Conservation (phyloP, 805 yeast genomes). For the Wickerhamiella vanderwaltii region DNA sequence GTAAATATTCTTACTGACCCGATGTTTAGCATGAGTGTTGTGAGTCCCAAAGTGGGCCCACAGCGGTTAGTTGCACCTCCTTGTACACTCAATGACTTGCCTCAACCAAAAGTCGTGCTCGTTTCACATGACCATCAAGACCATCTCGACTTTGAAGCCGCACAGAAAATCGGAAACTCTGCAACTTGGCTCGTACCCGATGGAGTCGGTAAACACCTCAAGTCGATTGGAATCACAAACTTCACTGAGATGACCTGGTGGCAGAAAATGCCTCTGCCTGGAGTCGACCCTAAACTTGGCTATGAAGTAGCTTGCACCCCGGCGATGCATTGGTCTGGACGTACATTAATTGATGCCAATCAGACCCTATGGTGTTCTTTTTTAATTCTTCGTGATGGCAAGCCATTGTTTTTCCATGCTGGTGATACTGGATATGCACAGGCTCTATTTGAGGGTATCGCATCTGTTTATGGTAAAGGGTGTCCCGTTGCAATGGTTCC, state of each 20-base stretch:
- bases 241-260: constrained; percentile 86
- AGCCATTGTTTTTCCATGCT: constrained; percentile 74
- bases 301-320: constrained; percentile 84
- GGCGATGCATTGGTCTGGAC: constrained; percentile 89
- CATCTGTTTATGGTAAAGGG: constrained; percentile 24
- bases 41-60: constrained; percentile 62
- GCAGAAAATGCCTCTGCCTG: constrained; percentile 46
- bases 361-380: constrained; percentile 82
- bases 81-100: constrained; percentile 47
- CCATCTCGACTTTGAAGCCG: constrained; percentile 62
- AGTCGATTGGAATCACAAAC: constrained; percentile 45
- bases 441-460: constrained; percentile 58
- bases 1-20: constrained; percentile 82
- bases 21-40: constrained; percentile 51
- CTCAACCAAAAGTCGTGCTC: constrained; percentile 56
- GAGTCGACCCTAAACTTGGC: constrained; percentile 31
- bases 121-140: constrained; percentile 96
- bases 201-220: constrained; percentile 55
- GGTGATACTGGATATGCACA: constrained; percentile 90
- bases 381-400: constrained; percentile 49
- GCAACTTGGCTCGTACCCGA: constrained; percentile 78
- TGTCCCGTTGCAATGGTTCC: constrained; percentile 38
- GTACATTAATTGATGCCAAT: constrained; percentile 70
- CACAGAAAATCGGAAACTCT: constrained; percentile 41
- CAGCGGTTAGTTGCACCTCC: constrained; percentile 74